A percentile compares a stretch with the other conserved stretches of the same genome.
These are phyloP conservation scores for Calocybe gambosa DNA, from an alignment of 1,284 basidiomycete genomes.

Conservation along the genomic window DNA sequence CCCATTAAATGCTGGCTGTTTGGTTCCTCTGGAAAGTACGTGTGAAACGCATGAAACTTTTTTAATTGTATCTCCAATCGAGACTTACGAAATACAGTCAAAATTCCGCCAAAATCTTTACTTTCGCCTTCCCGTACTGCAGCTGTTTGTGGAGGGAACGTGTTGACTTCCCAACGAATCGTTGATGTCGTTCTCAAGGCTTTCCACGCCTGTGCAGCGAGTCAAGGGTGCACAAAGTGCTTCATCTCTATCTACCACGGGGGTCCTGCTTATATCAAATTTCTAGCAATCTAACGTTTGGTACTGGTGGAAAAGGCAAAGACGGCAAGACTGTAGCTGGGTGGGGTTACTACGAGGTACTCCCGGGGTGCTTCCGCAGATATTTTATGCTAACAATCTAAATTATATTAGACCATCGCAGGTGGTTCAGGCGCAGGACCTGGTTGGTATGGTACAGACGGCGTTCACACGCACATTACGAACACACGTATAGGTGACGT, in stretches of 20 bases:
- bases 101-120: conserved; percentile 76
- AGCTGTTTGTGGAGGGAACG: conserved; percentile 92
- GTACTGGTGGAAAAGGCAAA: conserved; percentile 80
- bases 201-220: conserved; percentile 89
- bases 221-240: conserved; percentile 90
- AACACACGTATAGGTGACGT: conserved; percentile 92
- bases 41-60: conserved; percentile 9
- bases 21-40: conserved; percentile 72
- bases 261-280: conserved; percentile 7
- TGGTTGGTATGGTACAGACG: conserved; percentile 84
- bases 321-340: conserved; percentile 73
- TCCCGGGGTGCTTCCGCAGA: conserved; percentile 5
- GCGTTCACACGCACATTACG: conserved; percentile 88
- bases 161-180: conserved; percentile 88
- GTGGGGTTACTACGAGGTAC: conserved; percentile 92
- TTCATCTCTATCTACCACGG: conserved; percentile 17
- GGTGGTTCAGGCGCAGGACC: conserved; percentile 93
- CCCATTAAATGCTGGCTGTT: conserved; percentile 89
- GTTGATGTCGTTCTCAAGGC: conserved; percentile 94
- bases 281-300: conserved; percentile 84
- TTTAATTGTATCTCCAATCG: not conserved
- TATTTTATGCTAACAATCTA: conserved; percentile 3
- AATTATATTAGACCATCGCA: conserved; percentile 69
- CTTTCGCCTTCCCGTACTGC: conserved; percentile 81
- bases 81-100: conserved; percentile 41